These are phyloP conservation scores for Drosera capensis DNA, from an alignment of 148 eudicot genomes.

Conservation along the genomic window DNA sequence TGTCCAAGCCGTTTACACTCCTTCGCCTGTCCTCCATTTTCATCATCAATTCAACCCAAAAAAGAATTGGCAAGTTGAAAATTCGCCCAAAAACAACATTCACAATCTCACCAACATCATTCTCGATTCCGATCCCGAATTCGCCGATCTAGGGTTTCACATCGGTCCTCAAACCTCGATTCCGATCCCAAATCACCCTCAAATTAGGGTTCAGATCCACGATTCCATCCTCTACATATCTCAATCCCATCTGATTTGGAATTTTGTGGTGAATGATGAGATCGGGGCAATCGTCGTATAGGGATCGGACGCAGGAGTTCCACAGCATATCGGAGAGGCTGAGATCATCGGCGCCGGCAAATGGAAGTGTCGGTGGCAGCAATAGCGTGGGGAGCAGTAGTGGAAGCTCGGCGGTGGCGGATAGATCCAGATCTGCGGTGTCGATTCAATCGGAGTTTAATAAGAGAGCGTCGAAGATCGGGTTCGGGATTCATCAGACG, in stretches of 20 bases:
- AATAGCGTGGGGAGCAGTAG: constrained; percentile 14
- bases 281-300: constrained; percentile 34
- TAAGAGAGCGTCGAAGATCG: constrained; percentile 58
- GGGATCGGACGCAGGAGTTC: constrained; percentile 71
- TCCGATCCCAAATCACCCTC: no score
- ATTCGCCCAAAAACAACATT: no score
- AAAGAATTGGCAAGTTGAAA: no score
- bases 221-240: background rate
- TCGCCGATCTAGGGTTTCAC: constrained; percentile 7
- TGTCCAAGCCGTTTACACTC: no score
- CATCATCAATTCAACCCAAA: no score
- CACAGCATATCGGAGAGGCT: constrained; percentile 36
- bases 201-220: constrained; percentile 9
- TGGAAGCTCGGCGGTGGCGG: constrained; percentile 6
- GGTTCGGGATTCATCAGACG: constrained; percentile 64
- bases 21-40: no score
- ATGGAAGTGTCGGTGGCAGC: constrained; percentile 13
- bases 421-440: constrained; percentile 34
- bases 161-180: no score
- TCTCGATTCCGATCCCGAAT: no score
- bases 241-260: background rate
- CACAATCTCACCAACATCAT: no score
- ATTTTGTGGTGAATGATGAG: constrained; percentile 13
- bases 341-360: constrained; percentile 25
- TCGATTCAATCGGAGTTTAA: constrained; percentile 61